These are phyloP conservation scores for Apiotrichum veenhuisii DNA, from an alignment of 1,284 basidiomycete genomes.

Conservation along the genomic window DNA sequence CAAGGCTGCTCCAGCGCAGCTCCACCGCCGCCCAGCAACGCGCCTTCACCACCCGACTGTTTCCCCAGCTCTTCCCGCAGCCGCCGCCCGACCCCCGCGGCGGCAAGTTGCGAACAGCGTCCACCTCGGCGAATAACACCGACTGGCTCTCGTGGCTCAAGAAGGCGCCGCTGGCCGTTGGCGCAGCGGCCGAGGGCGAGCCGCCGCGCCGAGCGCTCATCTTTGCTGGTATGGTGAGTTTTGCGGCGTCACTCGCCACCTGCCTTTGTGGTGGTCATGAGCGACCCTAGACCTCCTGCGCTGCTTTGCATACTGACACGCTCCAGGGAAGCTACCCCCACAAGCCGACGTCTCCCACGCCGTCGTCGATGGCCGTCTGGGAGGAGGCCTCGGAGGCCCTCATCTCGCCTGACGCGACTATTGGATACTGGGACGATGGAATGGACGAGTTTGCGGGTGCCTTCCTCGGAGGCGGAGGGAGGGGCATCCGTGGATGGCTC, in stretches of 20 bases:
- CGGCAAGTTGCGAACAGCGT: constrained; percentile 21
- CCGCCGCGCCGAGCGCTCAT: constrained; percentile 33
- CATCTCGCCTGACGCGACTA: constrained; percentile 38
- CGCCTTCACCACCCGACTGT: constrained; percentile 17
- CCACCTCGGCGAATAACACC: constrained; percentile 30
- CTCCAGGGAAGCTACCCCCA: constrained; percentile 48
- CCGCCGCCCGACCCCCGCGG: constrained; percentile 25
- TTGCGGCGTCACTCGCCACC: background rate
- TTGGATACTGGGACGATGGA: constrained; percentile 41
- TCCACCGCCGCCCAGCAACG: constrained; percentile 1
- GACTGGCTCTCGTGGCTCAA: constrained; percentile 43
- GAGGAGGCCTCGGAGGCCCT: constrained; percentile 46
- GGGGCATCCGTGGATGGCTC: constrained; percentile 39
- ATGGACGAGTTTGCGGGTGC: constrained; percentile 41
- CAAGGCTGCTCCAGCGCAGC: constrained; percentile 3
- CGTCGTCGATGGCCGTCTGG: constrained; percentile 43
- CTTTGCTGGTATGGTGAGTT: constrained; percentile 46
- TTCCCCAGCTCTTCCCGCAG: constrained; percentile 25
- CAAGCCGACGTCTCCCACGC: constrained; percentile 43
- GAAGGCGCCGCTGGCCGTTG: constrained; percentile 18
- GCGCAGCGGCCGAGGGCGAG: constrained; percentile 5
- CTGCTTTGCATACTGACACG: no score
- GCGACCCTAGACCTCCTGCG: no score
- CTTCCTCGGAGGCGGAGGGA: constrained; percentile 24
- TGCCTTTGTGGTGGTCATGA: no score